Evolutionary conservation across 2,329 filamentous ascomycete species (phyloP).

Genomic region (Fusarium nanum): DNA sequence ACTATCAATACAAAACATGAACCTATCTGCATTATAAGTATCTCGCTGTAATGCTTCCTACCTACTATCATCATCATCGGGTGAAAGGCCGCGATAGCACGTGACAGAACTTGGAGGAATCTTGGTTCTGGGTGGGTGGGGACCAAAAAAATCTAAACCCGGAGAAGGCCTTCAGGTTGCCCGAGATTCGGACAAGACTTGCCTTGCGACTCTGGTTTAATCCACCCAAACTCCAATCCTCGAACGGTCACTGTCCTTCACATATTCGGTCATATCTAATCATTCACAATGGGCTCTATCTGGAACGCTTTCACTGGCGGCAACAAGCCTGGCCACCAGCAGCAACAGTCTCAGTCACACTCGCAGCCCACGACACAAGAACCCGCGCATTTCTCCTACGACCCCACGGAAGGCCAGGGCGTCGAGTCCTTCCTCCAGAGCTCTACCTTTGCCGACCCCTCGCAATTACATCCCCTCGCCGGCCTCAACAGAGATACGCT

Average conservation of each 20-base stretch:
- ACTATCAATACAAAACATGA: neutral
- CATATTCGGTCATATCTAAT: slow-evolving; percentile 17
- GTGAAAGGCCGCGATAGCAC: slow-evolving; percentile 22
- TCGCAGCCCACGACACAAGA: slow-evolving; percentile 56
- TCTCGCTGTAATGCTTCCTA: neutral
- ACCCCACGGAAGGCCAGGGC: slow-evolving; percentile 79
- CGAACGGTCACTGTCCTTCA: slow-evolving; percentile 16
- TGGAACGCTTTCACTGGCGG: slow-evolving; percentile 72
- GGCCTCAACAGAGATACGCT: slow-evolving; percentile 92
- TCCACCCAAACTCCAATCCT: slow-evolving; percentile 32
- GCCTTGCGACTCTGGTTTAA: slow-evolving; percentile 41
- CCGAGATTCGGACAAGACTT: slow-evolving; percentile 42
- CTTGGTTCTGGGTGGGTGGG: slow-evolving; percentile 35
- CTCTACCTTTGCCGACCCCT: slow-evolving; percentile 83
- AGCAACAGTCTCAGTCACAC: slow-evolving; percentile 55
- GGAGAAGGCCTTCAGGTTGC: slow-evolving; percentile 41
- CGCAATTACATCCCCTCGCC: slow-evolving; percentile 90
- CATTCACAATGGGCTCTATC: slow-evolving; percentile 64
- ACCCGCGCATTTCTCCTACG: slow-evolving; percentile 69
- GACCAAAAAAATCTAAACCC: slow-evolving; percentile 49
- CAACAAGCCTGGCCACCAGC: slow-evolving; percentile 60
- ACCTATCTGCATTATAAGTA: neutral
- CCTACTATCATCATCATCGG: neutral
- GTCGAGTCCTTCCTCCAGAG: slow-evolving; percentile 86
- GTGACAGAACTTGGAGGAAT: slow-evolving; percentile 34